Evolutionary conservation across 768 basidiomycete genomes (phyloP), one percentile per base, ranked within the genome.

Genomic region (Nidula microcarpa): DNA sequence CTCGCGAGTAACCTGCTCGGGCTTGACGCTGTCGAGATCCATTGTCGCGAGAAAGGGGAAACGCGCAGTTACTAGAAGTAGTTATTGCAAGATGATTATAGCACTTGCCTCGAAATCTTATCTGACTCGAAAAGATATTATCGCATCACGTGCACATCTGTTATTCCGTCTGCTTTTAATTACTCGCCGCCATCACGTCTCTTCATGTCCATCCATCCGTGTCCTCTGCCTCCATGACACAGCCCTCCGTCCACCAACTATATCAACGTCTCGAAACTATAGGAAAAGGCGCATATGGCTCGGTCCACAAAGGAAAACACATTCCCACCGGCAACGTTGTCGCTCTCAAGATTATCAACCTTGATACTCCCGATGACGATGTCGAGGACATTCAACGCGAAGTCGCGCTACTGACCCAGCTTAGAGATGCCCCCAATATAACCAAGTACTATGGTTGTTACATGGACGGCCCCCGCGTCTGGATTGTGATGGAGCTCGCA

Each of bases 401-500:
- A 70, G 94, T 99, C 33, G 86, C 93, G 8, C 82, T 99, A 49
- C 78, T 98, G 16, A 86, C 89, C 44, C 94, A 96, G 64, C 81
- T 98, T 33, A 79, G 92, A 17, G 92, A 93, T 53, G 91, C 90
- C 0, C 87, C 91, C 32, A 95, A 95, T 65, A 84, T 97, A 62
- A 98, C 91, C 18, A 83, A 91, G 62, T 99, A 99, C 74, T 97
- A 87, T 69, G 96, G 94, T n/a, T 97, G 94, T 72, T 87, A 91
- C 71, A 80, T 97, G 65, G 90, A 96, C 64, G 95, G 94, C 0
- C 91, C 94, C 32, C 89, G 92, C 47, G 93, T 99, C 8, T 99
- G 97, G 95, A 98, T 99, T 60, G 92, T 88, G 36, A 99, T 99
- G 97, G 97, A 99, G 67, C 86, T 87, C 61, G 97, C 97, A 6